These are phyloP conservation scores for Penicillium canariense DNA, from an alignment of 495 filamentous ascomycete genomes.

Conservation along the genomic window DNA sequence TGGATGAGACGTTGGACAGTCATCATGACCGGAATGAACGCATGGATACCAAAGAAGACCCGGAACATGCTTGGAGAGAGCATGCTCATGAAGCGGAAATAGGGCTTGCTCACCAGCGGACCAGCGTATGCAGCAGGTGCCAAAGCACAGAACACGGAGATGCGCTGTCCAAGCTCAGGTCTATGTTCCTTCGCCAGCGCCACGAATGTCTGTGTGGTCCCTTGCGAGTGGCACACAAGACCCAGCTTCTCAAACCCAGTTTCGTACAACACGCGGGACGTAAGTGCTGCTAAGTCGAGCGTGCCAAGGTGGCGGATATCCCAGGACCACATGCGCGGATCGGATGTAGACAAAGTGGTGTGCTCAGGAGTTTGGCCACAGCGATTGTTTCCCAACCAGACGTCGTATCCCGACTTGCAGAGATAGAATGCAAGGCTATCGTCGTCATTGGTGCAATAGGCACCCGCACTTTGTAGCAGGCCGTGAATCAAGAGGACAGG, in stretches of 20 bases:
- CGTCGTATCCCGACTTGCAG: conserved; percentile 90
- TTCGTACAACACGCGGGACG: conserved; percentile 76
- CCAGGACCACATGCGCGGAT: conserved; percentile 97
- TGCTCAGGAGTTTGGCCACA: conserved; percentile 84
- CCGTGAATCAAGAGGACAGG: conserved; percentile 89
- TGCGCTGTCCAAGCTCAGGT: conserved; percentile 77
- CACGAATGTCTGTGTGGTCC: conserved; percentile 86
- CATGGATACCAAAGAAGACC: conserved; percentile 85
- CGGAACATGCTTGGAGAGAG: conserved; percentile 76
- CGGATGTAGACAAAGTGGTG: conserved; percentile 61
- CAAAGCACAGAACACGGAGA: conserved; percentile 90
- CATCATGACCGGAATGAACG: conserved; percentile 97
- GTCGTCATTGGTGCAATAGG: conserved; percentile 90
- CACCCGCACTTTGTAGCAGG: conserved; percentile 80
- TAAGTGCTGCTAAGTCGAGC: conserved; percentile 84
- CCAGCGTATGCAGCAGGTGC: conserved; percentile 92
- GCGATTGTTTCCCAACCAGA: conserved; percentile 94
- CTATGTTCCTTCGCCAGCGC: conserved; percentile 90
- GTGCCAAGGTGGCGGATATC: conserved; percentile 94
- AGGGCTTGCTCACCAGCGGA: conserved; percentile 78
- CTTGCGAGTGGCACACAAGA: conserved; percentile 85
- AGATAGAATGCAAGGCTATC: conserved; percentile 88
- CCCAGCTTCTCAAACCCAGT: conserved; percentile 83
- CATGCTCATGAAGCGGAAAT: conserved; percentile 87
- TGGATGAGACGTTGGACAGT: conserved; percentile 67